Evolutionary conservation across 1,139 yeast genomes (phyloP).

Genomic region (Taphrina wiesneri): DNA sequence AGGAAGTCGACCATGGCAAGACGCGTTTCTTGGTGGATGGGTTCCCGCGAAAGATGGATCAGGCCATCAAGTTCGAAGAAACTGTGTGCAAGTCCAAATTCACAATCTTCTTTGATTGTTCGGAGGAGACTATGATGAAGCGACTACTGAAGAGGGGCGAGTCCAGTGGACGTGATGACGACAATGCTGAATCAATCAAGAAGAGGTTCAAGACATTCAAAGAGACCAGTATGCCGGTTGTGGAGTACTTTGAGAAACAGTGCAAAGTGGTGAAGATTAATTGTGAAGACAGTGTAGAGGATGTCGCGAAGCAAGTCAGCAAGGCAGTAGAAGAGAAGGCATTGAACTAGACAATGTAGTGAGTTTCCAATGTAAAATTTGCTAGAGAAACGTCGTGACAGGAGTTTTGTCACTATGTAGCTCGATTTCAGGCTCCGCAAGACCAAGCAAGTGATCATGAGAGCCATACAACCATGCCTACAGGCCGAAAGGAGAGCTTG

Average conservation of each 20-base stretch:
- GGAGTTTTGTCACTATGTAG: background rate
- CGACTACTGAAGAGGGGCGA: constrained; percentile 89
- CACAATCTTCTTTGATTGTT: constrained; percentile 90
- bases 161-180: constrained; percentile 92
- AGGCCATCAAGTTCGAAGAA: constrained; percentile 86
- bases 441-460: no score
- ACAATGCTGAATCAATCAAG: constrained; percentile 82
- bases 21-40: constrained; percentile 82
- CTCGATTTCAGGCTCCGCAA: background rate
- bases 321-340: constrained; percentile 54
- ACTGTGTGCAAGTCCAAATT: constrained; percentile 61
- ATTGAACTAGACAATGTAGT: background rate
- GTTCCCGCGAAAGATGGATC: constrained; percentile 98
- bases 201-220: constrained; percentile 84
- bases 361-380: no score
- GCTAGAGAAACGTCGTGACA: no score
- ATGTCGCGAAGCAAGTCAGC: constrained; percentile 71
- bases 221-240: constrained; percentile 94
- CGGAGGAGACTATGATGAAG: constrained; percentile 81
- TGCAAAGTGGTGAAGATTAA: constrained; percentile 74
- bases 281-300: constrained; percentile 79
- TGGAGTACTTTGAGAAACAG: constrained; percentile 74
- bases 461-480: no score
- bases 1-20: constrained; percentile 54
- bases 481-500: background rate